Evolutionary conservation across 768 basidiomycete genomes (phyloP).

Genomic region (Pleurotus ostreatus): DNA sequence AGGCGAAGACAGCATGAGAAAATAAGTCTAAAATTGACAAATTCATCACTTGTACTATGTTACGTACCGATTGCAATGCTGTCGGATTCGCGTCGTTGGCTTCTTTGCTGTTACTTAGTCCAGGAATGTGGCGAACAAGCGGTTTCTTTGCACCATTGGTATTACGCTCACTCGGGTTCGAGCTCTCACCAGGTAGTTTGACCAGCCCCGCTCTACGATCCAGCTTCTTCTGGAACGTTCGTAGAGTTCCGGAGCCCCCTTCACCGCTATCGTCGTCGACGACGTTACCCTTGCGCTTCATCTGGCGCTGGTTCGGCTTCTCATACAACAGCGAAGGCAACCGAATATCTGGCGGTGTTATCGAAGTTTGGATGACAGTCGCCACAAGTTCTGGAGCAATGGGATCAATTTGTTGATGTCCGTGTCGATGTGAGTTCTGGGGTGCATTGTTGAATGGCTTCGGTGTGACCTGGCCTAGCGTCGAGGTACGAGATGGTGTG

Average conservation of each 20-base stretch:
- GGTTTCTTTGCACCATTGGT: too few relatives aligned
- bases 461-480: slow-evolving; percentile 39
- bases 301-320: background rate
- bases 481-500: slow-evolving; percentile 24
- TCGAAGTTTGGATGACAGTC: background rate
- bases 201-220: too few relatives aligned
- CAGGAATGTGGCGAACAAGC: too few relatives aligned
- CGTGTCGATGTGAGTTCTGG: background rate
- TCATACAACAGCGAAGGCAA: background rate
- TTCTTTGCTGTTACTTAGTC: too few relatives aligned
- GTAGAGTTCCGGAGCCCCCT: background rate
- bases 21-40: background rate
- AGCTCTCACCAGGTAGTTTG: too few relatives aligned
- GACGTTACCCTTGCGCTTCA: too few relatives aligned
- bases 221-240: background rate
- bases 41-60: background rate
- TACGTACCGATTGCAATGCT: background rate
- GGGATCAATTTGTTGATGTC: too few relatives aligned
- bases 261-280: background rate
- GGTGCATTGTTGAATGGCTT: slow-evolving; percentile 18
- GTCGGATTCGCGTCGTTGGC: too few relatives aligned
- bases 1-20: background rate
- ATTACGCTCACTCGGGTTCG: too few relatives aligned
- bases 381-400: slow-evolving; percentile 11
- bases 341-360: background rate